Evolutionary conservation across 441 rosid species (phyloP), one percentile per base, ranked within the genome.

Genomic region (Populus hybrid): DNA sequence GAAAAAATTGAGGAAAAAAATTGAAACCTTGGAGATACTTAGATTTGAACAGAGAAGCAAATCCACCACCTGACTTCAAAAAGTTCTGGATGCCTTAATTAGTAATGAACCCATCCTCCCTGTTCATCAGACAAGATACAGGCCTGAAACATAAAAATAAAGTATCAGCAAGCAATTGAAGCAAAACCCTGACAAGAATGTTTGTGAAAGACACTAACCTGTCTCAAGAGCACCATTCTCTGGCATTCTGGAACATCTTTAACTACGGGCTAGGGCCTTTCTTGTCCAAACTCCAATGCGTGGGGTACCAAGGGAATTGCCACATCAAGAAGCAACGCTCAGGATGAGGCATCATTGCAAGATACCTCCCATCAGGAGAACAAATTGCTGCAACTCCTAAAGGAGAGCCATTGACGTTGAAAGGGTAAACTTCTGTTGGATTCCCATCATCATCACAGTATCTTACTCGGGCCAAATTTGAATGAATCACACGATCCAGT

Each of bases 221-320:
- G 67, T 71, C 78, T 88, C 76, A 80, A 46, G 89, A 88, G 83
- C 98, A 95, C 99, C 99, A 95, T 72, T 91, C 90, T 78, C 97
- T 80, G 69, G 95, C 96, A 89, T 92, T 94, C 78, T 92, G 97
- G 87, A 94, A 92, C 94, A 91, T 88, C 85, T 85, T 88, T 79
- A 94, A 82, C 98, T 94, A 90, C 28, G 97, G 95, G 79, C 96
- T 90, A 9, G 96, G 94, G 18, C 98, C 93, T 70, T 79, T 86
- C 84, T 87, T 89, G 72, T 87, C 91, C 76, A 90, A 86, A 30
- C 81, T 75, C 99, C 97, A 95, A 77, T 89, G 76, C 78, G 73
- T 88, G 6, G 97, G 99, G 77, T 91, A 95, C 99, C 99, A 94
- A 0, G 99, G 99, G 76, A 78, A 94, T 72, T 95, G 99, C 99